Base-by-base conservation (phyloP, 2,329 filamentous ascomycete genomes). In the Xylariaceae sp. region DNA sequence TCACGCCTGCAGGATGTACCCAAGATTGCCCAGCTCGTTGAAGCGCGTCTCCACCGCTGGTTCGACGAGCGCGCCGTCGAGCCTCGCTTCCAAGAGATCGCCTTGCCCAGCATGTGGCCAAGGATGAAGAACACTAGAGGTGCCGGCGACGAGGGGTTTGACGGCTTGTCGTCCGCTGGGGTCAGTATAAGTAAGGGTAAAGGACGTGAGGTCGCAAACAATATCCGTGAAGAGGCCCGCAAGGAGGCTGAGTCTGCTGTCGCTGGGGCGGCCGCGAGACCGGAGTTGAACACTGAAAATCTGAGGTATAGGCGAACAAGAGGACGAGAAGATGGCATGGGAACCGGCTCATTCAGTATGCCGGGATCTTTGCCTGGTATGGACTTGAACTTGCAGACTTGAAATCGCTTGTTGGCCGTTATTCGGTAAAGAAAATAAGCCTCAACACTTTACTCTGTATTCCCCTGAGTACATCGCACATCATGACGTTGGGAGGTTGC, bases 31-130 rank as follows among this genome's bases (percentile, higher is more conserved):
- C 90, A 94, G 71, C 79, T 96, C 1, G 86, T 96, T 36, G 91
- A 96, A 74, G 83, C 87, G 4, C 82, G 90, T 16, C 80, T 96
- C 14, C 91, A 95, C 74, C 85, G 86, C 52, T 96, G 91, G 91
- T 94, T 96, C 72, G 91, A 95, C 72, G 91, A 95, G 70, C 85
- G 91, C 43, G 90, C 87, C 61, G 91, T 96, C 6, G 91, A 95
- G 74, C 91, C 91, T 2, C 84, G 90, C 23, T 95, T 95, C 73
- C 91, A 95, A 71, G 90, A 95, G 70, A 94, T 95, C 63, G 89
- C 90, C 0, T 79, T 96, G 7, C 91, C 91, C 0, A 92, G 86
- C 65, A 71, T 95, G 57, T 96, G 91, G 91, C 91, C 91, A 1
- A 79, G 90, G 43, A 94, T 93, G 78, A 89, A 87, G 77, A 96